These are phyloP conservation scores for Blastobotrys petasosporus DNA, from an alignment of 1,139 yeast species.

Conservation along the genomic window DNA sequence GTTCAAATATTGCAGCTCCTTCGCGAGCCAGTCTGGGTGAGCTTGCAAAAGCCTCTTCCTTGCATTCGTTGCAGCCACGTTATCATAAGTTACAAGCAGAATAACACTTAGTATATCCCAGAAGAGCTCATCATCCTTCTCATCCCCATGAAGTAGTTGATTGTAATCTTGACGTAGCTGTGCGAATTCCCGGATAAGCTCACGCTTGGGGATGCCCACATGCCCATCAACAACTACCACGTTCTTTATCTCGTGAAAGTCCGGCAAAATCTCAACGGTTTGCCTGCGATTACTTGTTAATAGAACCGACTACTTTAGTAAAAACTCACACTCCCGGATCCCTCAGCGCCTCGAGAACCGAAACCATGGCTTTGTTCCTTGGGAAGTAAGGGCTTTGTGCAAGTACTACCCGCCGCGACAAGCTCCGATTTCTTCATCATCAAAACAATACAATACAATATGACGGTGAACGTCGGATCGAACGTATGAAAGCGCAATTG, in stretches of 20 bases:
- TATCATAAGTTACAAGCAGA: conserved; percentile 28
- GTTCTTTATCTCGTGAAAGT: conserved; percentile 9
- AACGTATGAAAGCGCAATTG: too few relatives aligned
- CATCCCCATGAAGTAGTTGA: background rate
- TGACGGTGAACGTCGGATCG: too few relatives aligned
- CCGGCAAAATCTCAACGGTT: conserved; percentile 17
- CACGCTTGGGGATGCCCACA: conserved; percentile 28
- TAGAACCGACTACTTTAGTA: background rate
- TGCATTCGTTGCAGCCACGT: conserved; percentile 30
- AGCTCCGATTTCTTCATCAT: too few relatives aligned
- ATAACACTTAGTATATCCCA: conserved; percentile 4
- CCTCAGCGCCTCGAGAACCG: background rate
- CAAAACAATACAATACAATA: too few relatives aligned
- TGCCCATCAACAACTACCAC: conserved; percentile 22
- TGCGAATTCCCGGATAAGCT: conserved; percentile 19
- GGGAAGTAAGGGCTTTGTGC: too few relatives aligned
- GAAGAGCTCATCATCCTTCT: background rate
- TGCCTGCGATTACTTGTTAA: background rate
- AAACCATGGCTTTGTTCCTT: too few relatives aligned
- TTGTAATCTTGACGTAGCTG: conserved; percentile 14
- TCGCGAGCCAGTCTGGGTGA: conserved; percentile 20
- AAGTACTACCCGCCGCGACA: too few relatives aligned
- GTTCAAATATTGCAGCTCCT: conserved; percentile 29
- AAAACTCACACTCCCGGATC: conserved; percentile 1
- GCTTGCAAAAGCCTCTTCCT: conserved; percentile 23